Evolutionary conservation across 2,329 filamentous ascomycete genomes (phyloP).

Genomic region (Cladosporium sp.): DNA sequence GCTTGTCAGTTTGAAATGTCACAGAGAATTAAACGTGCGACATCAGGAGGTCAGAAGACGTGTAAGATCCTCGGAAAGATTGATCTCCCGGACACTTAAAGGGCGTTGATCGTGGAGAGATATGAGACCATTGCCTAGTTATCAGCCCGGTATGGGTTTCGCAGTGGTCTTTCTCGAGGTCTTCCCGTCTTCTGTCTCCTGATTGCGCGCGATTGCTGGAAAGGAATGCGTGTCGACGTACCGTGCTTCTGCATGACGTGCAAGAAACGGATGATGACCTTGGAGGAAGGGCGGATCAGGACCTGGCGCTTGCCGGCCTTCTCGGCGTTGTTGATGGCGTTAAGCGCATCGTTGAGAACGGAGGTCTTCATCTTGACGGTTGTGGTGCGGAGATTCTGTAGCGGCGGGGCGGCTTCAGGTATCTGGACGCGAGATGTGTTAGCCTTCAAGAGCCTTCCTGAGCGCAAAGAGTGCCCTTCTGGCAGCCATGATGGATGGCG

Average conservation of each 20-base stretch:
- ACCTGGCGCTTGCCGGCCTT: conserved; percentile 99
- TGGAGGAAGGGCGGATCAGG: conserved; percentile 94
- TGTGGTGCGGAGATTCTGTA: conserved; percentile 73
- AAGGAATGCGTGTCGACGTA: conserved; percentile 56
- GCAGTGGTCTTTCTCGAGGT: conserved; percentile 10
- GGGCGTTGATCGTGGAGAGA: conserved; percentile 82
- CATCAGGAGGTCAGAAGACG: conserved; percentile 81
- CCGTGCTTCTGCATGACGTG: conserved; percentile 99
- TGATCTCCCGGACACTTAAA: conserved; percentile 99
- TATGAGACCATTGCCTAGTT: conserved; percentile 97
- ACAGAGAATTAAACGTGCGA: conserved; percentile 92
- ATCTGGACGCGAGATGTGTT: conserved; percentile 54
- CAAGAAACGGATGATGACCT: conserved; percentile 99
- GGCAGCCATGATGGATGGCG: conserved; percentile 16
- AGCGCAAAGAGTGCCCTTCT: conserved; percentile 68
- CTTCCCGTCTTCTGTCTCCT: conserved; percentile 12
- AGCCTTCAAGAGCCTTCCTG: conserved; percentile 62
- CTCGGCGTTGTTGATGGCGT: conserved; percentile 99
- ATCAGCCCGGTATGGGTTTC: conserved; percentile 77
- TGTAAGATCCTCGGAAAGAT: conserved; percentile 86
- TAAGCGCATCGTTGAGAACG: conserved; percentile 88
- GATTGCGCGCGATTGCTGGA: background rate
- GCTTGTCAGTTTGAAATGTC: conserved; percentile 67
- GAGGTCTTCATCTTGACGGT: conserved; percentile 98
- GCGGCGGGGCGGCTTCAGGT: conserved; percentile 64